Evolutionary conservation across 768 basidiomycete species (phyloP), one percentile per base, ranked within the genome.

Genomic region (Suillus variegatus): DNA sequence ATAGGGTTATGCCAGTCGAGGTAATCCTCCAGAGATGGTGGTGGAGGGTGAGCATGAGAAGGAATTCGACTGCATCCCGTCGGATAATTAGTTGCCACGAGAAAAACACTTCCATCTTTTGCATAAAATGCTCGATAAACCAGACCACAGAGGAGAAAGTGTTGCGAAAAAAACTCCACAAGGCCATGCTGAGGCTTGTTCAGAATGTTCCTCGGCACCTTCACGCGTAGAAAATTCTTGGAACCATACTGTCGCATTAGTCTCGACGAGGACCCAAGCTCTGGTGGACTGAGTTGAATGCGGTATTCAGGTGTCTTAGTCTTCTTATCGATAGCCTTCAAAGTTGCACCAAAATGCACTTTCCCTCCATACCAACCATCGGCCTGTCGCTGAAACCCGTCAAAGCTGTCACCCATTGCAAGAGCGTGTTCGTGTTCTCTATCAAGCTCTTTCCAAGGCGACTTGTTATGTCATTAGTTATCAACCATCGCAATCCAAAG

Each of bases 171-270:
- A 63, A 82, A 87, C 0, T 75, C 63, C n/a, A 77, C 61, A 0
- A 88, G 73, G 18, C 68, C 64, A 1, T 77, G 72, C 6, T 75
- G 65, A 10, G 71, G 64, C 18, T 70, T 74, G 65, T 80, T 75
- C 12, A 83, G 65, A 1, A 75, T 12, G 0, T 74, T 60, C 41
- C 75, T 76, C 0, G 78, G 68, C 6, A 90, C 67, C 55, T 81
- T 82, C 64, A 90, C 71, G 3, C 84, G 80, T 5, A 92, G 70
- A 41, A 91, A 79, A 32, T 76, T 75, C n/a, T 78, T 77, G n/a
- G 89, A 90, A 0, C 90, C 90, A 71, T 87, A 90, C 5, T 85
- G 79, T 16, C 90, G 82, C 0, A 82, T 73, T 68, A 90, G 82
- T 18, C 86, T 82, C 63, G 79, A 81, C 0, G 89, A 91, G 2